These are phyloP conservation scores for Quercus bicolor DNA, from an alignment of 306 rosid genomes.

Conservation along the genomic window DNA sequence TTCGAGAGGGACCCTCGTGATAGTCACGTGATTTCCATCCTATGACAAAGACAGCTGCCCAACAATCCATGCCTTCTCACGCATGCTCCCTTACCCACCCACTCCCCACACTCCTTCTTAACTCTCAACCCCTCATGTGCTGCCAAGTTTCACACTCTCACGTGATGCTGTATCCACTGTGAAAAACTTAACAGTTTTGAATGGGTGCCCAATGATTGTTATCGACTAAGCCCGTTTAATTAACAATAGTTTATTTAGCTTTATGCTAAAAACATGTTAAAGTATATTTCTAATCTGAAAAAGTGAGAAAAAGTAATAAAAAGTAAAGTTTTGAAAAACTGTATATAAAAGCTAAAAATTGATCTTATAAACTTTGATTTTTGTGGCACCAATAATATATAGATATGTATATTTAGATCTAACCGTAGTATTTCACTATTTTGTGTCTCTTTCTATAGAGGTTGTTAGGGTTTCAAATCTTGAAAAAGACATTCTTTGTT, in stretches of 20 bases:
- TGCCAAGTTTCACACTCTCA: conserved; percentile 12
- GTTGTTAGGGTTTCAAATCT: no score
- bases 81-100: not conserved
- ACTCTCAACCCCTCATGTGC: conserved; percentile 4
- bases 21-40: conserved; percentile 30
- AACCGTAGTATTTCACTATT: no score
- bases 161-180: conserved; percentile 6
- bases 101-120: not conserved
- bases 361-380: no score
- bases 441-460: no score
- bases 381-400: no score
- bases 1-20: conserved; percentile 46
- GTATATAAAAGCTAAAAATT: no score
- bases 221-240: not conserved
- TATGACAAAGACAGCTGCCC: conserved; percentile 33
- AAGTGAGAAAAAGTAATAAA: no score
- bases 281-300: no score
- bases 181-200: not conserved
- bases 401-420: no score
- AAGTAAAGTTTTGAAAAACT: no score
- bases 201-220: not conserved
- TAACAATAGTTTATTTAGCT: not conserved
- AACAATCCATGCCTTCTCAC: conserved; percentile 15
- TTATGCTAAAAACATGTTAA: no score
- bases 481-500: no score